phyloP scores from a whole-genome alignment of 1,139 yeast genomes.

The Debaryomyces udenii region DNA sequence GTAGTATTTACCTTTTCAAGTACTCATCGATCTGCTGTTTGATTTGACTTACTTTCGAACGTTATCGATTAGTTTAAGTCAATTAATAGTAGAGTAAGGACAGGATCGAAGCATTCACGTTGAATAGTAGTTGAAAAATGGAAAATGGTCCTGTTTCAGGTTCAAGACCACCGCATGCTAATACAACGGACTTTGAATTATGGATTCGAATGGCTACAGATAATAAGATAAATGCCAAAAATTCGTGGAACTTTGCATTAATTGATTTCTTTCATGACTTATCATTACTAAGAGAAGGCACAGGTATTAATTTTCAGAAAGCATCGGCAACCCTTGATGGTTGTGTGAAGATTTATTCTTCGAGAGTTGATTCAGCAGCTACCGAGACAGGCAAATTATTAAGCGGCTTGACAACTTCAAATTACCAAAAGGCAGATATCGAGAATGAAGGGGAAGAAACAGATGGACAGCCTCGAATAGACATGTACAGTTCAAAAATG shows the following conservation, averaged over 20 bases:
- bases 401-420: conserved; percentile 52
- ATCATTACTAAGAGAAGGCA: conserved; percentile 59
- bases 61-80: too few species aligned
- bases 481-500: conserved; percentile 17
- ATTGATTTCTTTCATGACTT: conserved; percentile 77
- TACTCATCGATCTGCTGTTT: conserved; percentile 5
- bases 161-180: conserved; percentile 3
- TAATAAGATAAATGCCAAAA: conserved; percentile 41
- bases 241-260: conserved; percentile 74
- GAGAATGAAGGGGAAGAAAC: conserved; percentile 33
- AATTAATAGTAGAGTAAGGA: too few species aligned
- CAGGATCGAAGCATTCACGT: too few species aligned
- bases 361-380: conserved; percentile 81
- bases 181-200: conserved; percentile 26
- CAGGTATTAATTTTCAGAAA: conserved; percentile 69
- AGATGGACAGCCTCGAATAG: conserved; percentile 18
- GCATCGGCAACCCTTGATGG: conserved; percentile 86
- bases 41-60: neutral
- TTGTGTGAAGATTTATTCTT: conserved; percentile 80
- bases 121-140: neutral
- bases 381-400: conserved; percentile 75
- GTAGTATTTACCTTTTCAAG: conserved; percentile 6
- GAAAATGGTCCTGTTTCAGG: conserved; percentile 3
- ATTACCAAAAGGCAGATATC: conserved; percentile 8
- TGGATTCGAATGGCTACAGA: conserved; percentile 40